Evolutionary conservation across 2,329 filamentous ascomycete genomes (phyloP).

Genomic region (Sarocladium brachiariae): DNA sequence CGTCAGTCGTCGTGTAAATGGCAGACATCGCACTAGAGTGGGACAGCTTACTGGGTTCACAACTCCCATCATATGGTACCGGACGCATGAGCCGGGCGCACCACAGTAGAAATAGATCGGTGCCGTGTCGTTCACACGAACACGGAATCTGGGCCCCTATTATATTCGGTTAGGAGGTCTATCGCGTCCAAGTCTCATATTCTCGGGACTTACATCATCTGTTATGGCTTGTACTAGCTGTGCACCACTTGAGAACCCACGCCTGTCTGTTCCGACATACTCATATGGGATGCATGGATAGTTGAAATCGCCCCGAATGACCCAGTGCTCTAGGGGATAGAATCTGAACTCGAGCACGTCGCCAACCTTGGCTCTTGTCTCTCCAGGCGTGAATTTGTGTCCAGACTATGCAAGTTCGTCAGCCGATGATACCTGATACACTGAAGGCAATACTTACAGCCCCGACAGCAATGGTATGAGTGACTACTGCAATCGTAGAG

Average conservation of each 20-base stretch:
- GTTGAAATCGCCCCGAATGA: constrained; percentile 52
- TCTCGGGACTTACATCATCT: constrained; percentile 31
- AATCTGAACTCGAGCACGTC: constrained; percentile 53
- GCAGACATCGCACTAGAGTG: neutral
- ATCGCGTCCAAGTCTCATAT: neutral
- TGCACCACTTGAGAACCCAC: constrained; percentile 49
- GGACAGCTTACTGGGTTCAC: constrained; percentile 56
- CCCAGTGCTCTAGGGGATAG: constrained; percentile 56
- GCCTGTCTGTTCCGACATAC: constrained; percentile 37
- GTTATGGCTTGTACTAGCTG: constrained; percentile 37
- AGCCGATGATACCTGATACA: neutral
- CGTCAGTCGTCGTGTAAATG: neutral
- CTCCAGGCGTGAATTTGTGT: constrained; percentile 25
- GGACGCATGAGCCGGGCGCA: constrained; percentile 57
- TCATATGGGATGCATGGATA: constrained; percentile 60
- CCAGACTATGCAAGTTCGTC: constrained; percentile 16
- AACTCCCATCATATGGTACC: constrained; percentile 65
- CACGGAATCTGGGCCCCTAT: constrained; percentile 33
- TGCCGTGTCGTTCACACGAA: constrained; percentile 51
- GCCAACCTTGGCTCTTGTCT: constrained; percentile 31
- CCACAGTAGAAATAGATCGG: constrained; percentile 67
- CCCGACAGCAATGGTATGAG: neutral
- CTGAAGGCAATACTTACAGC: neutral
- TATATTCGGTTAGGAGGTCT: neutral
- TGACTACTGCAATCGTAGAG: neutral